These are phyloP conservation scores for Didymella segeticola DNA, from an alignment of 2,329 filamentous ascomycete genomes.

Conservation along the genomic window DNA sequence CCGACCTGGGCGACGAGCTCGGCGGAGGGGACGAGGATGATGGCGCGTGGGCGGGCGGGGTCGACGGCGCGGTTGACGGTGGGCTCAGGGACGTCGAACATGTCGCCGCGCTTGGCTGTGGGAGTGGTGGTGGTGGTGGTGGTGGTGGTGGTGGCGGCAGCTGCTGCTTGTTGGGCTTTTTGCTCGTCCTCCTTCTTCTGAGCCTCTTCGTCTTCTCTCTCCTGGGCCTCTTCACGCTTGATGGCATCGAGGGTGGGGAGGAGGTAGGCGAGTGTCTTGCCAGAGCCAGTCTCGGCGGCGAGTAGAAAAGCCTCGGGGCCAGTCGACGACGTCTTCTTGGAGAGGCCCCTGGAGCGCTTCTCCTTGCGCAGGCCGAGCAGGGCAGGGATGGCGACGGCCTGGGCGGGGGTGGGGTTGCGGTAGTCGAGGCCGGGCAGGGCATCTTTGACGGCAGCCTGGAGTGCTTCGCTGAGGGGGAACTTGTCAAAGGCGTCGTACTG, in stretches of 20 bases:
- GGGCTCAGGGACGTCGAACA: conserved; percentile 67
- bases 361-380: conserved; percentile 67
- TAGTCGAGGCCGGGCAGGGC: conserved; percentile 77
- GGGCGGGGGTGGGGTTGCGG: conserved; percentile 84
- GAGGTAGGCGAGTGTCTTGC: conserved; percentile 94
- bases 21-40: conserved; percentile 89
- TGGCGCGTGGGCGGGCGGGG: conserved; percentile 78
- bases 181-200: too few relatives aligned
- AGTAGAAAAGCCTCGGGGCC: conserved; percentile 75
- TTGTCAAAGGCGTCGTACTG: conserved; percentile 80
- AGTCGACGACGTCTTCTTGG: conserved; percentile 45
- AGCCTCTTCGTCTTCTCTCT: conserved; percentile 53
- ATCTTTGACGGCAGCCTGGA: conserved; percentile 78
- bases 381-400: conserved; percentile 85
- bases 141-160: conserved; percentile 40
- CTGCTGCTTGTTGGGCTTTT: too few relatives aligned
- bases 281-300: conserved; percentile 94
- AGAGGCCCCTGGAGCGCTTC: conserved; percentile 34
- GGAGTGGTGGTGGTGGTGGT: conserved; percentile 44
- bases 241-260: conserved; percentile 84
- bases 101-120: conserved; percentile 49
- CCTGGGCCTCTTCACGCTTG: conserved; percentile 72
- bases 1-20: conserved; percentile 92
- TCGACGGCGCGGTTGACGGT: conserved; percentile 67
- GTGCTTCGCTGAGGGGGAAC: conserved; percentile 74